Base-by-base conservation (phyloP, 805 yeast genomes). In the Ogataea populi-albae region DNA sequence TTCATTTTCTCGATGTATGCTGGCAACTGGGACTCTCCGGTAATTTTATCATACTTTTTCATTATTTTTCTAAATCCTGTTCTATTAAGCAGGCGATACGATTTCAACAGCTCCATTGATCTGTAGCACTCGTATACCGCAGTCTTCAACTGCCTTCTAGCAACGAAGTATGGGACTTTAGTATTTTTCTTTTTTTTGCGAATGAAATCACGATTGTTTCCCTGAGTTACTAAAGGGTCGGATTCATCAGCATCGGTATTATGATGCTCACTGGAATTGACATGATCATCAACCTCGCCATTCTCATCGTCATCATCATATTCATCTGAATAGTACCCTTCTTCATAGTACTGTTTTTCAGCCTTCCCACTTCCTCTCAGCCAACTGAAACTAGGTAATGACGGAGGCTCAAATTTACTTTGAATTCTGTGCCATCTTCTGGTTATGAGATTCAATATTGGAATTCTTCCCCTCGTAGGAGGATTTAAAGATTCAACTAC, bases 1-100 rank as follows among this genome's bases (percentile, higher is more conserved):
- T 78, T 77, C 5, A 84, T 71, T 35, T 72, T 74, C 11, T 67
- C 67, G 77, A 80, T 68, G 50, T 77, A 86, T 3, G 54, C 43
- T 1, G 62, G 55, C 10, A 75, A 63, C 4, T 69, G 45, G 1
- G 63, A 46, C 4, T 74, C 62, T 6, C 63, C 54, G 3, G 79
- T 68, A 4, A 79, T 67, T 52, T 91, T 93, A 60, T 93, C 98
- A 55, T 77, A 89, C 58, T 93, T 91, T 54, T 91, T 91, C 38
- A 86, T 69, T 50, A 91, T 79, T 52, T 91, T 91, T 32, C 95
- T 73, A 50, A 88, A 77, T 0, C 93, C 98, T 0, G 95, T 88
- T 23, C 86, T 69, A 59, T 91, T 91, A 45, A 89, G 61, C 31
- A 79, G 67, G 45, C 85, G 69, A 57, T 79, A 91, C 1, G 85